These are phyloP conservation scores for Aegilops longissima DNA, from an alignment of 176 grass and related monocot species.

Conservation along the genomic window DNA sequence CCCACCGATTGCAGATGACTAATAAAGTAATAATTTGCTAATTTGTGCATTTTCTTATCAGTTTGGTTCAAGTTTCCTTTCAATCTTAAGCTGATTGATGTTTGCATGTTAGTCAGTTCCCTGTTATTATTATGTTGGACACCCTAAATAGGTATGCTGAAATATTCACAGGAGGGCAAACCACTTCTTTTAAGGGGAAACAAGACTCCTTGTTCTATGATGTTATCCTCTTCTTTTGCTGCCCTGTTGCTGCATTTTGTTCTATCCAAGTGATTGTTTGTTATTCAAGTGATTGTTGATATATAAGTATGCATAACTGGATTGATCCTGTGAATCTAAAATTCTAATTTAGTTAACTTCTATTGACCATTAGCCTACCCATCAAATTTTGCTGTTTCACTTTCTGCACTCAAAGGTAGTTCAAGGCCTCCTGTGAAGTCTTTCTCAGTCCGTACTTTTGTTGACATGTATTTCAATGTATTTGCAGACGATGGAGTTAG, in stretches of 20 bases:
- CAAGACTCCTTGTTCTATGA: not conserved
- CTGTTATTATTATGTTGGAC: not conserved
- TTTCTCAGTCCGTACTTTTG: not conserved
- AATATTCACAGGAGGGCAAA: not conserved
- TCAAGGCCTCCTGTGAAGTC: not conserved
- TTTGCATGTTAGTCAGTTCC: slow-evolving; percentile 17
- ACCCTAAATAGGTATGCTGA: not conserved
- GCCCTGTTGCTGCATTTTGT: not conserved
- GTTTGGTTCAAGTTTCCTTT: slow-evolving; percentile 15
- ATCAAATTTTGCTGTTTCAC: not conserved
- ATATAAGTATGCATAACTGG: not conserved
- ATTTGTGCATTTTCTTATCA: not conserved
- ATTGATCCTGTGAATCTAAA: not conserved
- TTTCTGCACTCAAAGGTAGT: slow-evolving; percentile 2
- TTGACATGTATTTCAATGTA: slow-evolving; percentile 28
- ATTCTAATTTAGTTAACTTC: slow-evolving; percentile 3
- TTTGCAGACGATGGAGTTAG: slow-evolving; percentile 40
- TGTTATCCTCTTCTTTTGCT: slow-evolving; percentile 10
- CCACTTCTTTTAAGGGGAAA: not conserved
- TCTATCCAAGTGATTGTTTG: not conserved
- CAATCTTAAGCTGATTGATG: not conserved
- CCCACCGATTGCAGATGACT: not conserved
- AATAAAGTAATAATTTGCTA: not conserved
- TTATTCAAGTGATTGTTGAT: slow-evolving; percentile 11
- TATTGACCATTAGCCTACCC: not conserved